Evolutionary conservation across 164 flowering plant genomes (phyloP).

Genomic region (Aristolochia californica): DNA sequence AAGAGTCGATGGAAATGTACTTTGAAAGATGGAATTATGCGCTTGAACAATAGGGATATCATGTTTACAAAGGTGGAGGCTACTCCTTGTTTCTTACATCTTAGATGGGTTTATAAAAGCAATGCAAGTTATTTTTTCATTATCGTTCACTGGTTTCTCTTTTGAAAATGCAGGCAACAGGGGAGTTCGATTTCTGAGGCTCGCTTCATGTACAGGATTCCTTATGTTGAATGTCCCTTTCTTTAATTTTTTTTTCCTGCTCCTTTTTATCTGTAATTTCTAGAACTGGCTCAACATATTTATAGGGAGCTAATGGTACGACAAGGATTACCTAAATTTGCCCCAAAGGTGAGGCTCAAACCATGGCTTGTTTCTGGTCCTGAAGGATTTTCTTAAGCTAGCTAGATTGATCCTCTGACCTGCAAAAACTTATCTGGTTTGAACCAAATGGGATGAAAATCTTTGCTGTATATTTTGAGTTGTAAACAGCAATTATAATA

Average conservation of each 20-base stretch:
- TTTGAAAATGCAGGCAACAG: slow-evolving; percentile 3
- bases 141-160: background rate
- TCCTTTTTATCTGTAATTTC: background rate
- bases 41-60: slow-evolving; percentile 9
- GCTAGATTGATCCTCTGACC: too few relatives aligned
- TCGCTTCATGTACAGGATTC: background rate
- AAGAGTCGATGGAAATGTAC: slow-evolving; percentile 9
- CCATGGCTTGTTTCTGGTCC: too few relatives aligned
- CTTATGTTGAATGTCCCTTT: background rate
- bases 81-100: background rate
- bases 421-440: too few relatives aligned
- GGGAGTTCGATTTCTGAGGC: slow-evolving; percentile 8
- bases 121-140: background rate
- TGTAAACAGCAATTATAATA: too few relatives aligned
- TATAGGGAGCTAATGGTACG: too few relatives aligned
- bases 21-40: slow-evolving; percentile 9
- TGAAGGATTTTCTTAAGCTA: too few relatives aligned
- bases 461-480: too few relatives aligned
- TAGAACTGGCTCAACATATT: background rate
- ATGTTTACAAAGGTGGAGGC: slow-evolving; percentile 3
- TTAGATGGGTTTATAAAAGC: background rate
- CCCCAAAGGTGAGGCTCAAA: too few relatives aligned
- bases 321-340: too few relatives aligned
- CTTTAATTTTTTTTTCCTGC: background rate
- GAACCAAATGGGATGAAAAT: too few relatives aligned